Percentiles rank a stretch among this genome's conserved stretches.
phyloP scores from a whole-genome alignment of 768 basidiomycete species.

The Kondoa subrosea region DNA sequence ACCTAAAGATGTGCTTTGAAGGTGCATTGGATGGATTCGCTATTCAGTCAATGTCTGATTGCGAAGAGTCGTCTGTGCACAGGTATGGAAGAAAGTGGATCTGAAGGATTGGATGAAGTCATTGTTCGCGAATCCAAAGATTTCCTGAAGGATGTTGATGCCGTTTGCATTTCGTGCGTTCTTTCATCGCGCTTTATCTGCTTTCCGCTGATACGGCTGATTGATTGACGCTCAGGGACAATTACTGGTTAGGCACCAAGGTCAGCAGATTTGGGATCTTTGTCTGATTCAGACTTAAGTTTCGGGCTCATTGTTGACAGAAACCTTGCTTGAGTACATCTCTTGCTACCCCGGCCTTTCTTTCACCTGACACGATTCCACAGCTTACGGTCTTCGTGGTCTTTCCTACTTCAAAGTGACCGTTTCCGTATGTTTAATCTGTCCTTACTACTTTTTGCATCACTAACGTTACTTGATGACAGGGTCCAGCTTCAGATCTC shows the following conservation, averaged over 20 bases:
- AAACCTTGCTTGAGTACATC: conserved; percentile 8
- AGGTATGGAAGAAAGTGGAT: conserved; percentile 87
- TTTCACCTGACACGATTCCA: not conserved
- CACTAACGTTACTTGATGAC: too few relatives aligned
- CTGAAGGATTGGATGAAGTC: conserved; percentile 74
- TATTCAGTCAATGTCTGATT: not conserved
- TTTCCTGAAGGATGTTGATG: conserved; percentile 77
- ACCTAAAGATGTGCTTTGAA: conserved; percentile 80
- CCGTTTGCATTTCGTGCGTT: conserved; percentile 57
- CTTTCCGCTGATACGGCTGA: too few relatives aligned
- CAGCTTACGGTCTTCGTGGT: conserved; percentile 40
- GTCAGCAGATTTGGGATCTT: not conserved
- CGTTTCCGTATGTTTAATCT: too few relatives aligned
- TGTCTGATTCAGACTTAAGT: not conserved
- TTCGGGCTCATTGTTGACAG: conserved; percentile 1
- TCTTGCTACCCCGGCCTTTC: too few relatives aligned
- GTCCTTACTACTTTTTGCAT: too few relatives aligned
- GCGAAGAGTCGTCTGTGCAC: not conserved
- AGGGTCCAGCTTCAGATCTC: conserved; percentile 68
- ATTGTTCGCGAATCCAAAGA: conserved; percentile 55
- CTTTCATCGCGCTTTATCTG: not conserved
- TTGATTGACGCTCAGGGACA: conserved; percentile 41
- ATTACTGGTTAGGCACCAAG: conserved; percentile 55
- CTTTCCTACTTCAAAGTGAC: conserved; percentile 69
- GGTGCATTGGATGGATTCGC: conserved; percentile 30